A percentile compares a stretch with the other conserved stretches of the same genome.
Evolutionary conservation across 2,329 filamentous ascomycete genomes (phyloP).

Genomic region (Xylariaceae sp.): DNA sequence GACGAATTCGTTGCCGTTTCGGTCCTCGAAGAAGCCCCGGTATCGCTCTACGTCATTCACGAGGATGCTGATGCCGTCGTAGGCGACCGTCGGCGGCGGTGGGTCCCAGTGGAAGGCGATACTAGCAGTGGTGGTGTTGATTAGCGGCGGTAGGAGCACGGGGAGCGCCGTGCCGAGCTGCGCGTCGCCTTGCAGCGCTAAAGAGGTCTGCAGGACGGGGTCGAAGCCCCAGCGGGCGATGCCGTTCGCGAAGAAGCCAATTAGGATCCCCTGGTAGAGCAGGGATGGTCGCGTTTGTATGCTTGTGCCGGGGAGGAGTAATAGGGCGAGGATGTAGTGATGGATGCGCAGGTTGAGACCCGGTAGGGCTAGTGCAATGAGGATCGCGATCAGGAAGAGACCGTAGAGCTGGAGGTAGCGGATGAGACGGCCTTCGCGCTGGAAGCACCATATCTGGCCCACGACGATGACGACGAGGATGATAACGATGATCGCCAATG

Average conservation of each 20-base stretch:
- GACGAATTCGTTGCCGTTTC: slow-evolving; percentile 46
- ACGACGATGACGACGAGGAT: slow-evolving; percentile 62
- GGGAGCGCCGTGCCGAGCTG: slow-evolving; percentile 59
- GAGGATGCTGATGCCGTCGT: slow-evolving; percentile 71
- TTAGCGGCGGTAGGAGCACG: slow-evolving; percentile 42
- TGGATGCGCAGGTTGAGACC: slow-evolving; percentile 77
- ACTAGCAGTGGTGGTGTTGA: slow-evolving; percentile 51
- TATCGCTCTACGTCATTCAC: slow-evolving; percentile 84
- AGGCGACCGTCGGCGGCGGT: slow-evolving; percentile 43
- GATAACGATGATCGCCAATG: slow-evolving; percentile 72
- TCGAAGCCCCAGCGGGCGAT: slow-evolving; percentile 93
- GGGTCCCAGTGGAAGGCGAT: slow-evolving; percentile 57
- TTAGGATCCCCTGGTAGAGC: slow-evolving; percentile 80
- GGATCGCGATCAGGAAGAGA: slow-evolving; percentile 59
- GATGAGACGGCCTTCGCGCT: slow-evolving; percentile 74
- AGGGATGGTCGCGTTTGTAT: slow-evolving; percentile 82
- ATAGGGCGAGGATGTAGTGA: slow-evolving; percentile 84
- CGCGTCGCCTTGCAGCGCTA: slow-evolving; percentile 63
- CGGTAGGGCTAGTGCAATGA: slow-evolving; percentile 67
- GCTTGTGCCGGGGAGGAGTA: slow-evolving; percentile 81
- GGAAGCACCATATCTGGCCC: slow-evolving; percentile 79
- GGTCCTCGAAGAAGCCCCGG: slow-evolving; percentile 62
- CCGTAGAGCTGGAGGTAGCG: slow-evolving; percentile 74
- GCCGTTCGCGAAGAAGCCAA: slow-evolving; percentile 92
- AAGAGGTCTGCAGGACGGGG: slow-evolving; percentile 76